A percentile compares a stretch with the other conserved stretches of the same genome.
These are phyloP conservation scores for Rhodotorula paludigena DNA, from an alignment of 768 basidiomycete species.

Conservation along the genomic window DNA sequence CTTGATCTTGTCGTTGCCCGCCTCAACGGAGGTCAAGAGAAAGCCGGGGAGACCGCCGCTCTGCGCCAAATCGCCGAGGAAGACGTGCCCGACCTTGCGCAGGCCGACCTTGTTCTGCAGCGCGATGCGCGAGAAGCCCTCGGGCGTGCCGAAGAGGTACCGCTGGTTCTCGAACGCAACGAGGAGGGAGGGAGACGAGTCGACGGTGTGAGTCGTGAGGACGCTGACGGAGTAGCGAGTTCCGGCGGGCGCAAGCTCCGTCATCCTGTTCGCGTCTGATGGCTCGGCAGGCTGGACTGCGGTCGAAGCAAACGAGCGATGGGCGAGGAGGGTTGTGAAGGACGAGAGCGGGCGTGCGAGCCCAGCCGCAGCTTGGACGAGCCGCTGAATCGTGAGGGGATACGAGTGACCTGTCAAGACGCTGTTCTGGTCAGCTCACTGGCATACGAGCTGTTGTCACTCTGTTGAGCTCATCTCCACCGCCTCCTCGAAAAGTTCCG, in stretches of 20 bases:
- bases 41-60: conserved; percentile 60
- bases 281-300: background rate
- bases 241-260: background rate
- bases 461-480: too few relatives aligned
- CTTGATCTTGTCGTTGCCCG: conserved; percentile 56
- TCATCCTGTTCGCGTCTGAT: conserved; percentile 1
- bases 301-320: background rate
- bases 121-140: conserved; percentile 70
- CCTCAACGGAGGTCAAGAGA: conserved; percentile 74
- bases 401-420: background rate
- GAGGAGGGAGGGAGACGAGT: conserved; percentile 74
- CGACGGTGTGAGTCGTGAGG: conserved; percentile 48
- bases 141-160: conserved; percentile 83
- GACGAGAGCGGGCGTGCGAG: background rate
- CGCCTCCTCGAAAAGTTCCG: too few relatives aligned
- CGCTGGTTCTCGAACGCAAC: conserved; percentile 70
- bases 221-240: conserved; percentile 26
- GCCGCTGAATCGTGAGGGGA: background rate
- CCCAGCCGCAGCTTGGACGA: background rate
- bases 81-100: conserved; percentile 64
- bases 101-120: conserved; percentile 63
- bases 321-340: background rate
- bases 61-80: conserved; percentile 63
- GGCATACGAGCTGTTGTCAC: too few relatives aligned
- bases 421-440: background rate